A percentile compares a stretch with the other conserved stretches of the same genome.
phyloP scores from a whole-genome alignment of 331 rosid species.

The Acacia pycnantha region DNA sequence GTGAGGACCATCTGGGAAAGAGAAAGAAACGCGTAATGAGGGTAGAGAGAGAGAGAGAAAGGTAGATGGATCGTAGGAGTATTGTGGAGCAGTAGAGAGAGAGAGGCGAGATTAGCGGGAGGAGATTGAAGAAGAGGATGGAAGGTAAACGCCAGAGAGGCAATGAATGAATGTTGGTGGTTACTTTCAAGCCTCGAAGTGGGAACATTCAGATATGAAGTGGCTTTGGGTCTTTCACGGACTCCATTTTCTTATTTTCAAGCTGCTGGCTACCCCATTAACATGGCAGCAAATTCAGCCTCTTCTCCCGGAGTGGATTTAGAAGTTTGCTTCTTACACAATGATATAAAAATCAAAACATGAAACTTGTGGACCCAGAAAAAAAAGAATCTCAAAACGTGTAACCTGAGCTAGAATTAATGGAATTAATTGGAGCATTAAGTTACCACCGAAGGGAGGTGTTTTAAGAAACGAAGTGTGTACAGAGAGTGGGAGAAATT shows the following conservation, averaged over 20 bases:
- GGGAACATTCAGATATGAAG: not conserved
- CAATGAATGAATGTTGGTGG: not conserved
- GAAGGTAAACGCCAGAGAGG: not conserved
- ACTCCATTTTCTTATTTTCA: not conserved
- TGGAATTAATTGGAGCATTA: not conserved
- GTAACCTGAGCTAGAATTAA: no score
- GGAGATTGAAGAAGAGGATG: not conserved
- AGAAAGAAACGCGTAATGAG: not conserved
- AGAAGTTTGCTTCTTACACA: not conserved
- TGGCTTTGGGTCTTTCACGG: not conserved
- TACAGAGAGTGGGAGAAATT: no score
- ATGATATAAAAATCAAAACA: not conserved
- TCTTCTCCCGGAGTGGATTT: not conserved
- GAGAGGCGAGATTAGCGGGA: slow-evolving; percentile 18
- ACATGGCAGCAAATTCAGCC: not conserved
- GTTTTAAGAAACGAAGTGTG: not conserved
- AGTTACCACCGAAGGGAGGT: not conserved
- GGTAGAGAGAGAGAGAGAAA: not conserved
- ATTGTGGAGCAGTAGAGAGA: not conserved
- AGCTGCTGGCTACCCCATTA: not conserved
- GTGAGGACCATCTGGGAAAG: not conserved
- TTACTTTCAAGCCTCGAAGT: not conserved
- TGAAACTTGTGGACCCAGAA: no score
- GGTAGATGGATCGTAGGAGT: not conserved
- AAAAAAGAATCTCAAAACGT: no score